Percentiles rank a stretch among this genome's conserved stretches.
Evolutionary conservation across 192 early-diverging fungal species (phyloP).

Genomic region (Obelidium mucronatum): DNA sequence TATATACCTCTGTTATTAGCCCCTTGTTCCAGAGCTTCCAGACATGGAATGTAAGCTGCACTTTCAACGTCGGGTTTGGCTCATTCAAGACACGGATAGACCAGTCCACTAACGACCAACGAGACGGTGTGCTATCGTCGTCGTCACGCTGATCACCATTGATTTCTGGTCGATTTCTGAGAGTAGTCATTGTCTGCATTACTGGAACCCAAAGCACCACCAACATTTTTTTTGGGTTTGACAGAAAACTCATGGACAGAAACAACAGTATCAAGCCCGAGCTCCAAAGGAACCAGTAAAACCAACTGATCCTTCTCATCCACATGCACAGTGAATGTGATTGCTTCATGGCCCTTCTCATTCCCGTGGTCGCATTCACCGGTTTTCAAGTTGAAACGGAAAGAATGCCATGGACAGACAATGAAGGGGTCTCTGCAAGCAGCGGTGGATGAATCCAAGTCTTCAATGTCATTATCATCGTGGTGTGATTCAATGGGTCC

Average conservation of each 20-base stretch:
- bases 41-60: slow-evolving; percentile 42
- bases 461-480: slow-evolving; percentile 55
- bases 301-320: no score
- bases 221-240: neutral
- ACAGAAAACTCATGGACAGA: neutral
- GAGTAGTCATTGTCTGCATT: no score
- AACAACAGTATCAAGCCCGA: no score
- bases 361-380: slow-evolving; percentile 31
- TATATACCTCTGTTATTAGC: slow-evolving; percentile 6
- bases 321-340: neutral
- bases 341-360: slow-evolving; percentile 28
- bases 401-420: slow-evolving; percentile 62
- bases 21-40: slow-evolving; percentile 32
- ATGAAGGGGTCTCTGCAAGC: slow-evolving; percentile 11
- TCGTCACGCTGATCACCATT: no score
- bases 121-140: no score
- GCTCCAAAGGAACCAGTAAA: no score
- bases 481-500: slow-evolving; percentile 42
- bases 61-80: slow-evolving; percentile 61
- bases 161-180: no score
- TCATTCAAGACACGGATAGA: slow-evolving; percentile 62
- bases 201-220: no score
- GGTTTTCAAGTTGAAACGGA: slow-evolving; percentile 40
- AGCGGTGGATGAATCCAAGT: slow-evolving; percentile 10
- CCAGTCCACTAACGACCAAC: slow-evolving; percentile 50